phyloP scores from a whole-genome alignment of 2,329 filamentous ascomycete species.

The Sarocladium strictum region DNA sequence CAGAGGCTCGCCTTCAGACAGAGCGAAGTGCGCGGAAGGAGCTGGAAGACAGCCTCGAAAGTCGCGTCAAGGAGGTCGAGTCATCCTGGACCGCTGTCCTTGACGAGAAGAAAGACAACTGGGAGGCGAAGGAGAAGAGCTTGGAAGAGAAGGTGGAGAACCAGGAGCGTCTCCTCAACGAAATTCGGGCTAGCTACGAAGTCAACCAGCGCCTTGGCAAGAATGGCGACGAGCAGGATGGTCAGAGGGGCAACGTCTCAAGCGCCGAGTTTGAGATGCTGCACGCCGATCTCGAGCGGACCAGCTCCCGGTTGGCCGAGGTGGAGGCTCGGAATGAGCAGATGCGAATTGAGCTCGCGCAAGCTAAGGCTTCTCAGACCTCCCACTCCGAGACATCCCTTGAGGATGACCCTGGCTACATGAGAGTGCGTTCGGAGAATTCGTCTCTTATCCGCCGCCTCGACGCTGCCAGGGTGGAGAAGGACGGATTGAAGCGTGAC shows the following conservation, averaged over 20 bases:
- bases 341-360: conserved; percentile 81
- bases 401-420: conserved; percentile 85
- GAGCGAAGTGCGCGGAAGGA: conserved; percentile 69
- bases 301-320: conserved; percentile 79
- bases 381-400: conserved; percentile 55
- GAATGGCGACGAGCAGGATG: conserved; percentile 55
- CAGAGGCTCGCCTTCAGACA: conserved; percentile 71
- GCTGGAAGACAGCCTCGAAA: conserved; percentile 71
- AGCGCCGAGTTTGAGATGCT: conserved; percentile 93
- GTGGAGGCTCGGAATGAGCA: conserved; percentile 94
- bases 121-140: conserved; percentile 86
- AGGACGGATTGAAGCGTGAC: conserved; percentile 71
- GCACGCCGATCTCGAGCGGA: conserved; percentile 83
- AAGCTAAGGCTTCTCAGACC: conserved; percentile 66
- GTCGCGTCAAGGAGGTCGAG: conserved; percentile 83
- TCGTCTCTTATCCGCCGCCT: conserved; percentile 84
- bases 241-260: conserved; percentile 60
- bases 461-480: conserved; percentile 76
- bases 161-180: conserved; percentile 85
- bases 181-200: conserved; percentile 95
- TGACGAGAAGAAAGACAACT: conserved; percentile 92
- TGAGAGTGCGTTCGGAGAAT: conserved; percentile 88
- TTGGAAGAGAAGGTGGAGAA: conserved; percentile 92
- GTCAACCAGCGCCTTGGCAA: conserved; percentile 85
- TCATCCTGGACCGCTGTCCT: conserved; percentile 83